These are phyloP conservation scores for Eucalyptus paniculata DNA, from an alignment of 345 rosid species.

Conservation along the genomic window DNA sequence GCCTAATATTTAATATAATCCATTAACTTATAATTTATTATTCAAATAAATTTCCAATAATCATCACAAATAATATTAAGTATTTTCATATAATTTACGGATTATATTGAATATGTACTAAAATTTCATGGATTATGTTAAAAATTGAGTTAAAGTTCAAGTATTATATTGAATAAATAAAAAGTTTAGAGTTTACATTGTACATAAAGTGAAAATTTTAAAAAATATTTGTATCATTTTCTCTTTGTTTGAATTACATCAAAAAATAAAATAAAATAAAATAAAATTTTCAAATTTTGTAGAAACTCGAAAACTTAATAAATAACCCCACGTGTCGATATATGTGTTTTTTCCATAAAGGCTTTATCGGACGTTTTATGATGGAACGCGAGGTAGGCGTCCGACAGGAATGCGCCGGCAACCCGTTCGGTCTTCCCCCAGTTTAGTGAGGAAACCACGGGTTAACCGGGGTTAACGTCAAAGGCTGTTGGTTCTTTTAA, in stretches of 20 bases:
- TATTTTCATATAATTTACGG: too few species aligned
- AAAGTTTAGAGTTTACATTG: accelerated
- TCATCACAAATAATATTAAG: too few species aligned
- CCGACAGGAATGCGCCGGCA: not conserved
- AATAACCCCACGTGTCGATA: not conserved
- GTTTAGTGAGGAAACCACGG: not conserved
- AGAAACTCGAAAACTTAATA: not conserved
- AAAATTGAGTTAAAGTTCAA: too few species aligned
- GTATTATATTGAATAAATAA: too few species aligned
- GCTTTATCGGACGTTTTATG: not conserved
- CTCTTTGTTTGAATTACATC: too few species aligned
- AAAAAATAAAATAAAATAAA: too few species aligned
- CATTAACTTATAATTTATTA: too few species aligned
- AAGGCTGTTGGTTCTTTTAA: not conserved
- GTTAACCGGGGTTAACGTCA: not conserved
- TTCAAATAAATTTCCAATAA: too few species aligned
- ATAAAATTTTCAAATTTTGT: not conserved
- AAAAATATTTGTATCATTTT: accelerated
- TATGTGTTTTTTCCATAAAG: not conserved
- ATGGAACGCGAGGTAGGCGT: not conserved
- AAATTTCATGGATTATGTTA: too few species aligned
- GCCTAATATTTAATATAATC: too few species aligned
- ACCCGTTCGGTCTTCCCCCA: not conserved
- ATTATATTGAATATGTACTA: too few species aligned
- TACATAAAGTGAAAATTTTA: accelerated